Evolutionary conservation across 2,329 filamentous ascomycete genomes (phyloP), one percentile per base, ranked within the genome.

Genomic region (Hypoxylon sp.): DNA sequence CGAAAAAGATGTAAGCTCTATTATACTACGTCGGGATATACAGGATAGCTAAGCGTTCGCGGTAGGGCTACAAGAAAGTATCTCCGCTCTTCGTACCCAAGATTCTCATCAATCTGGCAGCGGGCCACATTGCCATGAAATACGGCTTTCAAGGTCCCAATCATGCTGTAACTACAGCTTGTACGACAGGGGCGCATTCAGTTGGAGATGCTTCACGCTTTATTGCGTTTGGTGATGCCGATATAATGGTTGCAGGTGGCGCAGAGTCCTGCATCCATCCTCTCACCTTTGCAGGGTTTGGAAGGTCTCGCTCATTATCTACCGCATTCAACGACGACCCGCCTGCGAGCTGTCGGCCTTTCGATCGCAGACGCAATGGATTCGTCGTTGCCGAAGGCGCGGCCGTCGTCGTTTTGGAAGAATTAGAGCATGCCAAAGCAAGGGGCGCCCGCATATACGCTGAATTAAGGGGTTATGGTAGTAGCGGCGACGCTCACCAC

Each of bases 231-330:
- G 94, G 93, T 6, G 94, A 98, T 75, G 94, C 94, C 47, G 86
- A 97, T 76, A 90, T 98, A 56, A 98, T 99, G 93, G 80, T 99
- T 7, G 93, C 95, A n/a, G 95, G 95, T 43, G 94, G 94, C 26
- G 88, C 94, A 7, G 95, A 99, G 78, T 93, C 94, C 0, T 99
- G 95, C 76, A 94, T 99, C 58, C 94, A 99, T 74, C 95, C 95
- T 8, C 84, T 99, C 44, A 92, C 94, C 1, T 91, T 98, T 70
- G 92, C 94, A 6, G 95, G 94, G 6, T 99, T 99, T 73, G 91
- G 93, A 22, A 86, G 93, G 65, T 93, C 94, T 1, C 87, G 94
- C 62, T 97, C 94, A 54, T 81, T 99, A 34, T 90, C 93, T 6
- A 97, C 92, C 0, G 85, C 84, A 3, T 96, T 88, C 80, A 97